Base-by-base conservation (phyloP, 192 early-diverging fungal species). In the Dissophora globulifera region DNA sequence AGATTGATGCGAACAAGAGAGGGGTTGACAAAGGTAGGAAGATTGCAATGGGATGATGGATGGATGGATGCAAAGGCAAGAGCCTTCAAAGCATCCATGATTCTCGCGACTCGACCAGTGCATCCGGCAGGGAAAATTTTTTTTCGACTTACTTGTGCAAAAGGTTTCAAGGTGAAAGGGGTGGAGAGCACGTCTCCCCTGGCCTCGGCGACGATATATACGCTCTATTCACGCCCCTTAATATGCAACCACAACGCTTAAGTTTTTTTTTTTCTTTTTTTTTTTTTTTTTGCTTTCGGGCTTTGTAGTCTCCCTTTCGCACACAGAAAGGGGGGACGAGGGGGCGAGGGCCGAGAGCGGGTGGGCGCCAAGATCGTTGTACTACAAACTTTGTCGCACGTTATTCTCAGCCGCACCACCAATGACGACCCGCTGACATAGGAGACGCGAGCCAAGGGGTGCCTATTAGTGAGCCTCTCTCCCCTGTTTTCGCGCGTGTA, bases 71-170 rank as follows among this genome's bases (percentile, higher is more conserved):
- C 6, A 40, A 49, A 40, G 27, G 26, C n/a, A n/a, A n/a, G n/a
- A n/a, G n/a, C n/a, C n/a, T n/a, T n/a, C n/a, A n/a, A n/a, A n/a
- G n/a, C n/a, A n/a, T n/a, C n/a, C n/a, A n/a, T n/a, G n/a, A n/a
- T n/a, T n/a, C n/a, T 17, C 27, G 10, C 26, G 20, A 26, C 29
- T 50, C 42, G 26, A 23, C 23, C 5, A 31, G 43, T 48, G 17
- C 27, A 25, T 25, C 25, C n/a, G n/a, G n/a, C n/a, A n/a, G 29
- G 27, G 27, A 49, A 62, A 65, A 47, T 26, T 42, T 55, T 55
- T 55, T 65, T 29, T 35, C 32, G 52, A 63, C 69, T 63, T 72
- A 64, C 61, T 72, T 64, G 62, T 60, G 35, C 29, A 54, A 69
- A 66, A 61, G 61, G 58, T 65, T 61, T 58, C 48, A 38, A 69